Evolutionary conservation across 257 asterid species (phyloP).

Genomic region (Plantago major): DNA sequence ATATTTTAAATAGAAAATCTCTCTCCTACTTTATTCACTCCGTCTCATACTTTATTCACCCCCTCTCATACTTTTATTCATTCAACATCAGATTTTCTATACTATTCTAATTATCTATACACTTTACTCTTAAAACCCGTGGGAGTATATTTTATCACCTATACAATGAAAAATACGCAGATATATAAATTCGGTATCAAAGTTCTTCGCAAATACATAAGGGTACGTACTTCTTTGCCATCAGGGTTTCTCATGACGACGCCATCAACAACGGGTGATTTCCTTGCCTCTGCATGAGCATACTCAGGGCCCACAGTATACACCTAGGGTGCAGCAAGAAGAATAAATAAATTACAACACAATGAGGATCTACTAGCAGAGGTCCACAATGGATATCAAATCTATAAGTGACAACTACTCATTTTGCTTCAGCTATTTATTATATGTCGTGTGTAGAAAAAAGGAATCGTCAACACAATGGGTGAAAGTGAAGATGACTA

Average conservation of each 20-base stretch:
- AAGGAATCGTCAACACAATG: too few relatives aligned
- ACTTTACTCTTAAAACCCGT: too few relatives aligned
- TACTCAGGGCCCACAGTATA: conserved; percentile 97
- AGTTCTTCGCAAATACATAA: not conserved
- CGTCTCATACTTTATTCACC: too few relatives aligned
- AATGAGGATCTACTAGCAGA: conserved; percentile 6
- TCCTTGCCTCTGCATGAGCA: conserved; percentile 99
- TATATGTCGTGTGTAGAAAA: not conserved
- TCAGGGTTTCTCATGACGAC: conserved; percentile 98
- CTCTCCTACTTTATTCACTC: too few relatives aligned
- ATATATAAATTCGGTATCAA: not conserved
- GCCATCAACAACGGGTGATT: conserved; percentile 99
- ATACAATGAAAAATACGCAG: not conserved
- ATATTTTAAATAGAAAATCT: too few relatives aligned
- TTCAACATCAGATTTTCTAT: too few relatives aligned
- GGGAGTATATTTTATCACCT: conserved; percentile 2
- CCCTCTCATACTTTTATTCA: too few relatives aligned
- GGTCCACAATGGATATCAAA: conserved; percentile 3
- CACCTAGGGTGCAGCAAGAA: conserved; percentile 41
- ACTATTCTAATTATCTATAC: too few relatives aligned
- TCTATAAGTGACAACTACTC: not conserved
- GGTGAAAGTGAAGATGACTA: too few relatives aligned
- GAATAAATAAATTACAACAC: conserved; percentile 9
- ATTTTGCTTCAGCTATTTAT: not conserved
- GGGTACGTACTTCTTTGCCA: conserved; percentile 85